Evolutionary conservation across 495 filamentous ascomycete species (phyloP).

Genomic region (Annulohypoxylon nitens): DNA sequence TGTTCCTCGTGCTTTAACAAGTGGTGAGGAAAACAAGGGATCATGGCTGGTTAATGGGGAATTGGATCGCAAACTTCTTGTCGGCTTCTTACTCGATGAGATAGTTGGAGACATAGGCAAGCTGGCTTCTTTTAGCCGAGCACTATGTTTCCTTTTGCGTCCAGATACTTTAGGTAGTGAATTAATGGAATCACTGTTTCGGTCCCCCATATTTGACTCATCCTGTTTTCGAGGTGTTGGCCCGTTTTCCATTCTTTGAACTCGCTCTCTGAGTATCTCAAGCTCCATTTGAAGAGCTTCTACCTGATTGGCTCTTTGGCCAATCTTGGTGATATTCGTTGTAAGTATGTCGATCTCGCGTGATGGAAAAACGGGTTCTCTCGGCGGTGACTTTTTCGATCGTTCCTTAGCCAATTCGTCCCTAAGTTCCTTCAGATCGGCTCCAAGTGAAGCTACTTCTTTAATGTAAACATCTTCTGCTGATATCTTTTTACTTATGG

Average conservation of each 20-base stretch:
- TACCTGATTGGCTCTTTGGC: conserved; percentile 55
- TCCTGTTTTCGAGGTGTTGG: conserved; percentile 3
- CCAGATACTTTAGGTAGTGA: not conserved
- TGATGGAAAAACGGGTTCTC: conserved; percentile 41
- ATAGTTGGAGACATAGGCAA: not conserved
- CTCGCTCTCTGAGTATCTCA: conserved; percentile 53
- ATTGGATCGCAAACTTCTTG: conserved; percentile 3
- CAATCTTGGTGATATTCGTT: conserved; percentile 53
- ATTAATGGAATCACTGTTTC: not conserved
- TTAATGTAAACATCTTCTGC: conserved; percentile 18
- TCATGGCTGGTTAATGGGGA: conserved; percentile 9
- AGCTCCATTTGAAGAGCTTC: conserved; percentile 59
- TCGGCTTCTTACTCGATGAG: not conserved
- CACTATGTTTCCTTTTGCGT: conserved; percentile 3
- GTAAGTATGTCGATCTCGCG: conserved; percentile 57
- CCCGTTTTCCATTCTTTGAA: conserved; percentile 49
- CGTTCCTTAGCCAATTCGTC: conserved; percentile 49
- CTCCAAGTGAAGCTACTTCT: conserved; percentile 36
- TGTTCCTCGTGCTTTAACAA: conserved; percentile 5
- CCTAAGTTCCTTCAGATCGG: conserved; percentile 46
- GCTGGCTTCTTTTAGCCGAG: not conserved
- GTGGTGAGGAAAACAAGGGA: not conserved
- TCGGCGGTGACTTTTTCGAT: conserved; percentile 20
- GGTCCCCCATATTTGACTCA: not conserved
- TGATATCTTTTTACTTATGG: conserved; percentile 14